Conservation (phyloP, 208 protist genomes). For the Wallacemonas sp. region DNA sequence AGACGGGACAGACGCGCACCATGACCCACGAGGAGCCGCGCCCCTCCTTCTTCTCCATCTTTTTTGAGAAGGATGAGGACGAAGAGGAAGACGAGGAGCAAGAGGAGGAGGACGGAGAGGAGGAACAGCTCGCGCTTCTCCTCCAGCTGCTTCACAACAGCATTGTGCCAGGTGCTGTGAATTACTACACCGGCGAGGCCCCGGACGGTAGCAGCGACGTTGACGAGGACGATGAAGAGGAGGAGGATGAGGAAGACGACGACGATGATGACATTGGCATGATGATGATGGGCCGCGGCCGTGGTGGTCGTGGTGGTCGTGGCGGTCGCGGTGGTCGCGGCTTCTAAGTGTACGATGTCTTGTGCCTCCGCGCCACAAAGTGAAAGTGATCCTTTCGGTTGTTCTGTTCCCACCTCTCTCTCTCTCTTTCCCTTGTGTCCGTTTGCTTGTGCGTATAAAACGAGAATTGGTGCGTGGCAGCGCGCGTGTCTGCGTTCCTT, state of each 20-base stretch:
- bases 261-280: conserved; percentile 48
- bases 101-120: conserved; percentile 48
- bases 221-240: conserved; percentile 66
- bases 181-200: conserved; percentile 89
- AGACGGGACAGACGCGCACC: conserved; percentile 43
- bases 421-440: too few relatives aligned
- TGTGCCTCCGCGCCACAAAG: too few relatives aligned
- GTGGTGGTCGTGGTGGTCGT: conserved; percentile 26
- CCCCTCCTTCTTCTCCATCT: conserved; percentile 83
- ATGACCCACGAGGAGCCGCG: conserved; percentile 44
- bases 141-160: conserved; percentile 62
- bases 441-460: too few relatives aligned
- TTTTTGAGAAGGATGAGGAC: conserved; percentile 44
- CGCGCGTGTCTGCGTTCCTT: too few relatives aligned
- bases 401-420: too few relatives aligned
- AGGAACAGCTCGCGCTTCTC: conserved; percentile 42
- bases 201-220: conserved; percentile 72
- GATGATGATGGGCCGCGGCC: conserved; percentile 28
- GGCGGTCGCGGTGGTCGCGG: conserved; percentile 27
- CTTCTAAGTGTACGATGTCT: conserved; percentile 21
- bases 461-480: too few relatives aligned
- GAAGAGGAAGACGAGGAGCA: conserved; percentile 27
- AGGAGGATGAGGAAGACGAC: conserved; percentile 79
- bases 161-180: conserved; percentile 77
- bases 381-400: too few relatives aligned